Percentiles rank a stretch among this genome's conserved stretches.
phyloP scores from a whole-genome alignment of 2,329 filamentous ascomycete genomes.

The Xylariaceae sp. region DNA sequence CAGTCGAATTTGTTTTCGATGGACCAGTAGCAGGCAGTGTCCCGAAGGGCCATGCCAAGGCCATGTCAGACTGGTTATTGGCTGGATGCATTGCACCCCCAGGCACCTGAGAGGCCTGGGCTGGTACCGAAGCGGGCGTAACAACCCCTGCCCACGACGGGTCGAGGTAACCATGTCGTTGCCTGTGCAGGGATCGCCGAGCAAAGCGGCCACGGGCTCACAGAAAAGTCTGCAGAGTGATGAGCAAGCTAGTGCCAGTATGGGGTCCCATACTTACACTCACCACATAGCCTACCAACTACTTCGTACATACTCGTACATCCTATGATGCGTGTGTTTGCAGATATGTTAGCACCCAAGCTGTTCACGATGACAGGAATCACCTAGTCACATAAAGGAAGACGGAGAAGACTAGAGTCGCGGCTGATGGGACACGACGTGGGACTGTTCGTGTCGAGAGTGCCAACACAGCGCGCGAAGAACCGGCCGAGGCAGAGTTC shows the following conservation, averaged over 20 bases:
- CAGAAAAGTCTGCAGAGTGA: conserved; percentile 27
- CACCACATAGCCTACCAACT: not conserved
- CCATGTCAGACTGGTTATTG: conserved; percentile 23
- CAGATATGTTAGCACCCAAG: no score
- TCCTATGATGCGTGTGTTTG: not conserved
- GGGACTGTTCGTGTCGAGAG: no score
- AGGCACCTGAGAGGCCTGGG: conserved; percentile 18
- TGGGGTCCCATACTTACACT: not conserved
- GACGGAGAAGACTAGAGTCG: not conserved
- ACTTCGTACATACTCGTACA: not conserved
- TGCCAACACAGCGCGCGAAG: not conserved
- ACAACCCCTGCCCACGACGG: conserved; percentile 28
- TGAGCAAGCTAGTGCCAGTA: conserved; percentile 15
- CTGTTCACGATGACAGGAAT: not conserved
- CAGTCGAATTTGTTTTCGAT: conserved; percentile 23
- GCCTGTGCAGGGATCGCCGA: conserved; percentile 31
- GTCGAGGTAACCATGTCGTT: conserved; percentile 13
- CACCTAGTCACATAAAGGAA: conserved; percentile 14
- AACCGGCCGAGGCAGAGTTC: not conserved
- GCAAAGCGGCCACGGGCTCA: conserved; percentile 19
- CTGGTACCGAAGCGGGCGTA: conserved; percentile 34
- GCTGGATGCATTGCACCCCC: conserved; percentile 15
- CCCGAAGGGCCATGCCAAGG: conserved; percentile 22
- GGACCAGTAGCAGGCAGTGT: conserved; percentile 24
- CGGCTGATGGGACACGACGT: not conserved